Evolutionary conservation across 176 grass and related monocot genomes (phyloP), one percentile per base, ranked within the genome.

Genomic region (Eleusine coracana): DNA sequence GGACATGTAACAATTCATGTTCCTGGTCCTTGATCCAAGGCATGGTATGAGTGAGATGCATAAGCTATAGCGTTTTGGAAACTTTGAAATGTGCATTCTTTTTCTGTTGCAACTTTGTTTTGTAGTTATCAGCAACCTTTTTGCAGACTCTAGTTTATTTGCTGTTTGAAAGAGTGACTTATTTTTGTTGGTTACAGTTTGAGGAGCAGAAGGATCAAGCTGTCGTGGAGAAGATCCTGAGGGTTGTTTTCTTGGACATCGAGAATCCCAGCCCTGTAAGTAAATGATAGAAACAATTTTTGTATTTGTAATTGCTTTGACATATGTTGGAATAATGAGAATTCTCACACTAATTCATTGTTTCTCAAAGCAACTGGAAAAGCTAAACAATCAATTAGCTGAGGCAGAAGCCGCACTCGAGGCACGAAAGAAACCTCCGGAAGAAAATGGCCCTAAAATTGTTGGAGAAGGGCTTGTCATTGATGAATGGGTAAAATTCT

Each of bases 141-240:
- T 76, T 55, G 25, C 5, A 16, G 18, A 73, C 46, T 50, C 55
- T 61, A 76, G 27, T 63, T 64, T 41, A 51, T 55, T 66, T 71
- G 21, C 23, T 55, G 71, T 52, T 45, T 65, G 18, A 20, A 86
- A 68, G 50, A 5, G 36, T 93, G n/a, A 75, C 20, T 51, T 73
- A 12, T 42, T 76, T 73, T 34, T 80, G 44, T 17, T 87, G 66
- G 27, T 49, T 78, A 58, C 73, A 99, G 93, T 99, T 96, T 69
- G 96, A 99, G 56, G 96, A 99, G 85, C 92, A 94, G 76, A 99
- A 94, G 81, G 96, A 99, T 83, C 96, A 90, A 70, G 89, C 89
- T 38, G 89, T 86, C 31, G 89, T 89, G 87, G 96, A 99, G 89
- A 84, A 95, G 86, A 91, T 99, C 66, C 83, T 99, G 51, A 91